phyloP scores from a whole-genome alignment of 2,329 filamentous ascomycete genomes.

The Monilinia laxa region DNA sequence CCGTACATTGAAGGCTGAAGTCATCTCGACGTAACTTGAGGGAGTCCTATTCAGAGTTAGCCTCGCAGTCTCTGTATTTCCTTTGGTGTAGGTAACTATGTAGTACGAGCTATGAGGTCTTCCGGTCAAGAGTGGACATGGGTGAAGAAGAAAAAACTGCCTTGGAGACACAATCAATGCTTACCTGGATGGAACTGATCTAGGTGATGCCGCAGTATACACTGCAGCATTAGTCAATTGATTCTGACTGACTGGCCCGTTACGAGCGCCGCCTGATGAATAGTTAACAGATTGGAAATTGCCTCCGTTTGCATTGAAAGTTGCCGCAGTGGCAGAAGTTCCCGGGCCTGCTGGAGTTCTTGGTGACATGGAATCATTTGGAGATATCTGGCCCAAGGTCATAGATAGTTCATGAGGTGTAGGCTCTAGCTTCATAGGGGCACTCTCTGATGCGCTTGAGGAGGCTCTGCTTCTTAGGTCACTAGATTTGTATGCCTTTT shows the following conservation, averaged over 20 bases:
- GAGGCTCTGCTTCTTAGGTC: conserved; percentile 36
- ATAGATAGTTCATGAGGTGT: conserved; percentile 13
- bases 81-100: background rate
- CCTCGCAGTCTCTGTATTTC: conserved; percentile 3
- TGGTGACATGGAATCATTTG: conserved; percentile 31
- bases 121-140: conserved; percentile 23
- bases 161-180: background rate
- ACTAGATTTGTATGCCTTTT: conserved; percentile 41
- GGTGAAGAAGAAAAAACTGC: background rate
- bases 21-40: conserved; percentile 12
- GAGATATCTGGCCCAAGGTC: conserved; percentile 27
- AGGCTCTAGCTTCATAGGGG: conserved; percentile 20
- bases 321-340: conserved; percentile 31
- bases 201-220: conserved; percentile 32
- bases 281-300: conserved; percentile 34
- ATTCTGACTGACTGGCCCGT: conserved; percentile 31
- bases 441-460: conserved; percentile 34
- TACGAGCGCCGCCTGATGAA: conserved; percentile 27
- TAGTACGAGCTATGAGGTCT: background rate
- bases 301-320: conserved; percentile 30
- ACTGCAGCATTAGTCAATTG: conserved; percentile 29
- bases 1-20: conserved; percentile 10
- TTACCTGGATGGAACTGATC: conserved; percentile 24
- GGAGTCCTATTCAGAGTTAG: conserved; percentile 18
- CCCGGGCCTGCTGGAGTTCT: conserved; percentile 33